These are phyloP conservation scores for Saccharomyces pastorianus DNA, from an alignment of 1,139 yeast species.

Conservation along the genomic window DNA sequence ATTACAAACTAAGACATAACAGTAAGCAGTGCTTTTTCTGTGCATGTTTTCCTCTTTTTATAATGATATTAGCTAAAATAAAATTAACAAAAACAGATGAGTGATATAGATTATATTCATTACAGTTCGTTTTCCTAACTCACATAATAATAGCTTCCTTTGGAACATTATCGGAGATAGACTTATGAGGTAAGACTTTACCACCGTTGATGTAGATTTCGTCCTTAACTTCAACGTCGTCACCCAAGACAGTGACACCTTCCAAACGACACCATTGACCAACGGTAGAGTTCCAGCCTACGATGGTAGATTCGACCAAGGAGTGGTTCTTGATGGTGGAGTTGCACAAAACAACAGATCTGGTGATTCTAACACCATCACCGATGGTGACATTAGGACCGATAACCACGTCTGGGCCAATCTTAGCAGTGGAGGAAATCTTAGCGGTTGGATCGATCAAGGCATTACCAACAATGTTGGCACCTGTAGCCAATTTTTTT, in stretches of 20 bases:
- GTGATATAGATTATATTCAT: neutral
- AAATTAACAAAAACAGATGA: neutral
- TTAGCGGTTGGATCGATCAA: constrained; percentile 91
- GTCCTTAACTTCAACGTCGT: constrained; percentile 96
- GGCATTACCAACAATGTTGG: constrained; percentile 87
- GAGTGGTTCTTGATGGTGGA: constrained; percentile 95
- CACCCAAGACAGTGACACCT: constrained; percentile 96
- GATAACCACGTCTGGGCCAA: constrained; percentile 96
- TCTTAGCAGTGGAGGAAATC: constrained; percentile 86
- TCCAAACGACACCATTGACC: constrained; percentile 99
- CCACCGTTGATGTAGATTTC: constrained; percentile 99
- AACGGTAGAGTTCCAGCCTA: constrained; percentile 98
- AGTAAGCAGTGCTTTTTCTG: neutral
- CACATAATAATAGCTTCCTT: constrained; percentile 96
- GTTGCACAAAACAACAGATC: constrained; percentile 88
- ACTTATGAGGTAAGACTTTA: constrained; percentile 96
- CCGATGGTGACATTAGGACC: constrained; percentile 97
- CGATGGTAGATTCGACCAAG: constrained; percentile 94
- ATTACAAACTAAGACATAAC: neutral
- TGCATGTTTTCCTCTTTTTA: neutral
- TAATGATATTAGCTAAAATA: neutral
- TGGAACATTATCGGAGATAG: constrained; percentile 93
- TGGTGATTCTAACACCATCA: constrained; percentile 96
- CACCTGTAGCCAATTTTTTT: constrained; percentile 52
- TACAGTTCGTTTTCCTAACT: constrained; percentile 2